Base-by-base conservation (phyloP, 2,329 filamentous ascomycete genomes). In the Hirsutella rhossiliensis region DNA sequence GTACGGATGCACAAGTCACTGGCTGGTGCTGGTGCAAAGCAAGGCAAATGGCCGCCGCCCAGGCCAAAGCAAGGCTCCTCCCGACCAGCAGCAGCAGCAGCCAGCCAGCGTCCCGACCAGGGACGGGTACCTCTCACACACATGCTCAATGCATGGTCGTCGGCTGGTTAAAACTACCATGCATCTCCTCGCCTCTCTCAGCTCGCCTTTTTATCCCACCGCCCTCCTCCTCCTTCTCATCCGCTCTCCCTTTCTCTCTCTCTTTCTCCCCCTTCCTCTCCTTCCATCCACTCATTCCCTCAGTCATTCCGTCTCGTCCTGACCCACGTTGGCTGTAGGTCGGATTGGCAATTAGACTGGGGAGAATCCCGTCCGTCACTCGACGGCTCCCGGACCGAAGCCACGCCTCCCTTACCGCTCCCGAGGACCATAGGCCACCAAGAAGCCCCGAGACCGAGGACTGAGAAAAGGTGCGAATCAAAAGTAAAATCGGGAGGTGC, bases 271-370 rank as follows among this genome's bases (percentile, higher is more conserved):
- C 41, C 48, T 43, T 49, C 60, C 54, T 20, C 58, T 62, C 56
- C 51, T 59, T 52, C 53, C 59, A 49, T 59, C 63, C 69, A 73
- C 69, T 73, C 71, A 66, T 75, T 75, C 66, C 64, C 67, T 71
- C 67, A 65, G 66, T 64, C 65, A 60, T 66, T 62, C 62, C 62
- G 61, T 61, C 64, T 67, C 64, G 67, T 73, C 70, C 67, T 64
- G 62, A 62, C 62, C 56, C 54, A 56, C 56, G 54, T 50, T 41
- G 38, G 53, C 53, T 55, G 54, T 56, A 61, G 62, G 61, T 59
- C 56, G 50, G 56, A 54, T 45, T 49, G 52, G 48, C 47, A 46
- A 48, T 43, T 59, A 58, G 56, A 55, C 54, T 49, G 61, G 62
- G 59, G 59, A 58, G 58, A 62, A 60, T 57, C 48, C 49, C 48